Evolutionary conservation across 2,329 filamentous ascomycete genomes (phyloP), one percentile per base, ranked within the genome.

Genomic region (Alternaria novae-zelandiae): DNA sequence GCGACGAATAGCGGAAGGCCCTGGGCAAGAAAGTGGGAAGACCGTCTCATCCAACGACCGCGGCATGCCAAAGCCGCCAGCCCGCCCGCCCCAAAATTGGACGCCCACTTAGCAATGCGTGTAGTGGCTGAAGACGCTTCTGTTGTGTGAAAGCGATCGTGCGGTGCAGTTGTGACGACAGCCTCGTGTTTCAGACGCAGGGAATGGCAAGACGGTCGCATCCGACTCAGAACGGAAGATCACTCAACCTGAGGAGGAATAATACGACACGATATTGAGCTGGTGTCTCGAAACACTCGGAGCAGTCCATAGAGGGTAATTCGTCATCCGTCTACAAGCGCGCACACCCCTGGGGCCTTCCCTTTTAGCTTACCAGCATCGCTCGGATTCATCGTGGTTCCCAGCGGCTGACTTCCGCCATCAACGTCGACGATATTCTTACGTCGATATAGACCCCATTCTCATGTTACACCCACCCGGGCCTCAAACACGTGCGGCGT

Each of bases 21-120:
- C 68, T 68, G 50, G 61, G 62, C 62, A 67, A 69, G 49, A 54
- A 61, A 30, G 46, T 46, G 15, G 54, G 61, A 61, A 51, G 61
- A 55, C 28, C 45, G 25, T 23, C 36, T 41, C 61, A 47, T 46
- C 50, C 36, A 36, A 57, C 56, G 36, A 58, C 46, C 61, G 64
- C 65, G 61, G 30, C 49, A 53, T 23, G 26, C 26, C 26, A 7
- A 51, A 57, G 60, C 55, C 54, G 44, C 12, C 57, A 57, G n/a
- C 32, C 11, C 57, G 53, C 30, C 43, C 57, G 56, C 30, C 44
- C 49, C 44, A 49, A 61, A 67, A 58, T 45, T 57, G 41, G 57
- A 54, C 36, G 57, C 56, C 57, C 49, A 58, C 36, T 36, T 30
- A 26, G 12, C 10, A n/a, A 50, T 57, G 44, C 11, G 30, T 10